Evolutionary conservation across 352 stramenopile genomes (phyloP), one percentile per base, ranked within the genome.

Genomic region (Phytopythium oedochilum): DNA sequence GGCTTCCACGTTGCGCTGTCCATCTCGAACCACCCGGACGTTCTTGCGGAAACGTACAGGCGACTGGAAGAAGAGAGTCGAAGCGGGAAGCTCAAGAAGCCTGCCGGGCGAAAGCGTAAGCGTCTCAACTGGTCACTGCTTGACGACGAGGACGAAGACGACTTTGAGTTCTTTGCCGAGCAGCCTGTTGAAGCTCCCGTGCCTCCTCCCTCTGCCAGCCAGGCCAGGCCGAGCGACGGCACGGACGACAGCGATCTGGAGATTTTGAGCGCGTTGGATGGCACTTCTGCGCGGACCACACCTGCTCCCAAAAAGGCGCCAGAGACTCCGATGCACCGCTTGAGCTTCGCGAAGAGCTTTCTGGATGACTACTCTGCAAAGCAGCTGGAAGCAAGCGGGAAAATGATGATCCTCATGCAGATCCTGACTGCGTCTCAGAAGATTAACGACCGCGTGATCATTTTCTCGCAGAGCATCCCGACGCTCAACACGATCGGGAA

Each of bases 391-490:
- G 65, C 86, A 7, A 95, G 83, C 46, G 86, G 83, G 36, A 96
- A 96, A 57, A 95, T 96, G 82, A 71, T 92, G 56, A 73, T 96
- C 15, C 56, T 95, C 12, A 88, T 96, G 76, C 64, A 91, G 53
- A 71, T 96, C 31, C 57, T 96, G 15, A 61, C 57, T 9, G 72
- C 82, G 32, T 92, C 77, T 18, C 82, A 89, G 25, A 60, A 70
- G 29, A 73, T 93, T 28, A 75, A 71, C 15, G 88, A 96, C 59
- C 88, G 88, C 26, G 80, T 94, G 40, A 93, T 95, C 25, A 71
- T 96, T 31, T 96, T 96, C 38, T 95, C 88, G 9, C 88, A 96
- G 62, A 96, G 85, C 57, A 92, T 96, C 25, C 73, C 81, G 38
- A 96, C 85, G 0, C 63, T 96, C 8, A 88, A 96, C 48, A 75